These are phyloP conservation scores for Colletotrichum lindemuthianum DNA, from an alignment of 2,329 filamentous ascomycete species.

Conservation along the genomic window DNA sequence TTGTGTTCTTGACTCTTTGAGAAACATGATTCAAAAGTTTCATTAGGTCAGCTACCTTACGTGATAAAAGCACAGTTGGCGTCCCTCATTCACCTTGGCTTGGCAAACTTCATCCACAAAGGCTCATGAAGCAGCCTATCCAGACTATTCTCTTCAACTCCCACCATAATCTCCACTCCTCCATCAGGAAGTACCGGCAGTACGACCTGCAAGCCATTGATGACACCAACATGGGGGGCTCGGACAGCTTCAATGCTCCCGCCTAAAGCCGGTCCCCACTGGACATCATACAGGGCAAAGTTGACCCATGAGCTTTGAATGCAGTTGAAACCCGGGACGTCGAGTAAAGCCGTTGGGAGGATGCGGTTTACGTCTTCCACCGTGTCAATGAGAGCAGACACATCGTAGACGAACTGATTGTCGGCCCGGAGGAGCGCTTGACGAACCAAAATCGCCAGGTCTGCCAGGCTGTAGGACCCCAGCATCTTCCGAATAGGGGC, in stretches of 20 bases:
- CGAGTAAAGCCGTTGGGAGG: constrained; percentile 8
- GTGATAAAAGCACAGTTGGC: too few relatives aligned
- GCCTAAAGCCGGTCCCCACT: constrained; percentile 16
- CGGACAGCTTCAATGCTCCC: constrained; percentile 10
- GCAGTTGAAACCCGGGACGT: constrained; percentile 12
- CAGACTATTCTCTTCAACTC: constrained; percentile 14
- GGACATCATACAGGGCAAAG: constrained; percentile 14
- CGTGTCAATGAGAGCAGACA: constrained; percentile 1
- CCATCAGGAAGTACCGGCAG: constrained; percentile 21
- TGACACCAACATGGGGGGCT: constrained; percentile 12
- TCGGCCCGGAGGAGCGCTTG: background rate
- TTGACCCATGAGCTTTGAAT: constrained; percentile 18
- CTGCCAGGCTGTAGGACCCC: constrained; percentile 14
- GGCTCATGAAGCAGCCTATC: constrained; percentile 20
- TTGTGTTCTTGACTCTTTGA: too few relatives aligned
- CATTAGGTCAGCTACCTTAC: too few relatives aligned
- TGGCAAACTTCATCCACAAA: constrained; percentile 24
- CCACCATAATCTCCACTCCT: constrained; percentile 21
- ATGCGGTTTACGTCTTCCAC: constrained; percentile 19
- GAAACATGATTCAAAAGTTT: too few relatives aligned
- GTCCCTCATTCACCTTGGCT: background rate
- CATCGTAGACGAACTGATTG: constrained; percentile 4
- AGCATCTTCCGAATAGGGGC: constrained; percentile 18
- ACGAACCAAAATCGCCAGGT: constrained; percentile 17
- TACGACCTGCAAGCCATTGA: constrained; percentile 16